A percentile compares a stretch with the other conserved stretches of the same genome.
Evolutionary conservation across 495 filamentous ascomycete genomes (phyloP).

Genomic region (Letharia lupina): DNA sequence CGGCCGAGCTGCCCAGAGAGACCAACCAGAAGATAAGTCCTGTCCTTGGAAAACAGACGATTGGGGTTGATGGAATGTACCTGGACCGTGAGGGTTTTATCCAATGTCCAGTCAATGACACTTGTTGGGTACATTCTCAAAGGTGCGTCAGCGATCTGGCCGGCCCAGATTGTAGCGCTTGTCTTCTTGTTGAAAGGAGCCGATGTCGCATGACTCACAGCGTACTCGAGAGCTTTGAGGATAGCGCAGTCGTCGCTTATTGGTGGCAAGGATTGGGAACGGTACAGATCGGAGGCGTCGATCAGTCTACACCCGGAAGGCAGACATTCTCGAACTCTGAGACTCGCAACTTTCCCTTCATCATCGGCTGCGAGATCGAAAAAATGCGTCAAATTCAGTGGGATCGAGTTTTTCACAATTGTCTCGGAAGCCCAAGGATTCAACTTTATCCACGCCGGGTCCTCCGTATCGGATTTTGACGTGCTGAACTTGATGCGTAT

Average conservation of each 20-base stretch:
- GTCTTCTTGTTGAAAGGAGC: too few species aligned
- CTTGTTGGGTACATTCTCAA: conserved; percentile 2
- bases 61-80: conserved; percentile 17
- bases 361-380: conserved; percentile 3
- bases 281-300: conserved; percentile 1
- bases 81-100: conserved; percentile 7
- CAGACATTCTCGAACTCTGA: background rate
- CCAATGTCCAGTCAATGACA: conserved; percentile 23
- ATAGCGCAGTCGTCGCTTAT: too few species aligned
- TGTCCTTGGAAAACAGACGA: conserved; percentile 31
- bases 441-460: conserved; percentile 12
- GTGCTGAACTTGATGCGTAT: conserved; percentile 2
- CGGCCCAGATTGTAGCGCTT: background rate
- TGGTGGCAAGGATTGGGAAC: background rate
- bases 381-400: background rate
- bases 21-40: conserved; percentile 49
- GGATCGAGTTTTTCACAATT: conserved; percentile 3
- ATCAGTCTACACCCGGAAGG: background rate
- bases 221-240: background rate
- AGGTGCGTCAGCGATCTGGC: conserved; percentile 2
- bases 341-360: too few species aligned
- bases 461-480: background rate
- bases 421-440: background rate
- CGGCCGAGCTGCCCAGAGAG: conserved; percentile 49
- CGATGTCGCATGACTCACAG: background rate